A percentile compares a stretch with the other conserved stretches of the same genome.
These are phyloP conservation scores for Endoconidiophora laricicola DNA, from an alignment of 2,329 filamentous ascomycete genomes.

Conservation along the genomic window DNA sequence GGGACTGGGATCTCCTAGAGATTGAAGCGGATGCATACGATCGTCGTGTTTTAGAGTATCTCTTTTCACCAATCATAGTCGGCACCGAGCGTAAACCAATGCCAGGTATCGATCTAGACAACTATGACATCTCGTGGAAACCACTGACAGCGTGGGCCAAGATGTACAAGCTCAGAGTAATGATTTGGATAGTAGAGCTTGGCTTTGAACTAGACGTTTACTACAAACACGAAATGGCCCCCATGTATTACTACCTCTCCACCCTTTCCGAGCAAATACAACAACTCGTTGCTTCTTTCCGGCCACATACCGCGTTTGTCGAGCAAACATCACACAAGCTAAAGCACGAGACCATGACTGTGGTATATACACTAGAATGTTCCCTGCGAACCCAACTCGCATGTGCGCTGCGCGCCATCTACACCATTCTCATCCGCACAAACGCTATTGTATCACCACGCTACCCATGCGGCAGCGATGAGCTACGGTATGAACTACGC, in stretches of 20 bases:
- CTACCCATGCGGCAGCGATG: conserved; percentile 49
- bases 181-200: conserved; percentile 75
- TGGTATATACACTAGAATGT: conserved; percentile 12
- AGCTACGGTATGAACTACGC: conserved; percentile 61
- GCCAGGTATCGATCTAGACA: conserved; percentile 33
- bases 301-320: not conserved
- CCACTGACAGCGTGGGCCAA: conserved; percentile 59
- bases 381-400: conserved; percentile 26
- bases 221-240: conserved; percentile 63
- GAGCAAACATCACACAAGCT: not conserved
- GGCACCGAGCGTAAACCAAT: conserved; percentile 24
- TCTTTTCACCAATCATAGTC: conserved; percentile 37
- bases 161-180: conserved; percentile 73
- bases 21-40: conserved; percentile 66
- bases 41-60: conserved; percentile 42
- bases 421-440: conserved; percentile 47
- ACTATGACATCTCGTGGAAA: not conserved
- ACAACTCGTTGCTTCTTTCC: conserved; percentile 12
- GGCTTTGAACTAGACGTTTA: conserved; percentile 92
- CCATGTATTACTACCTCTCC: conserved; percentile 84
- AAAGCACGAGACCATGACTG: not conserved
- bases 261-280: conserved; percentile 12
- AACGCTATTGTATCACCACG: conserved; percentile 32
- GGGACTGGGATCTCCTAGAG: conserved; percentile 73
- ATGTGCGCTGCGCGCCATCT: conserved; percentile 42